Evolutionary conservation across 2,329 filamentous ascomycete species (phyloP).

Genomic region (Fusarium sacchari): DNA sequence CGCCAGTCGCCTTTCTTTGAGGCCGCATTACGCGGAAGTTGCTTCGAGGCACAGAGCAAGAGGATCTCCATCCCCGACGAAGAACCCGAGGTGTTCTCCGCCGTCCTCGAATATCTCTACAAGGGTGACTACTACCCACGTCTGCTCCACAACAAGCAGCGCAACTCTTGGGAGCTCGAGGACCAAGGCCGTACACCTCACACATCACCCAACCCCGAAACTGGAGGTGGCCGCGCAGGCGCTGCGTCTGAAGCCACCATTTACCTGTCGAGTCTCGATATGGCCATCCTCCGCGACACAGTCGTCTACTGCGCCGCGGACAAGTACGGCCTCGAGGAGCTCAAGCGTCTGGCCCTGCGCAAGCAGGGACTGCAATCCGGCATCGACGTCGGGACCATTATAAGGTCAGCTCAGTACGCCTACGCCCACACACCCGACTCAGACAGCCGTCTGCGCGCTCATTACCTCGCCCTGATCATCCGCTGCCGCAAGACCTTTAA

Average conservation of each 20-base stretch:
- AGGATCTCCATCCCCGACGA: slow-evolving; percentile 77
- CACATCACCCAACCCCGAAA: slow-evolving; percentile 63
- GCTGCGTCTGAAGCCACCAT: slow-evolving; percentile 66
- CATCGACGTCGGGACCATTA: slow-evolving; percentile 90
- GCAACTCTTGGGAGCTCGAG: slow-evolving; percentile 91
- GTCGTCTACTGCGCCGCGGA: slow-evolving; percentile 94
- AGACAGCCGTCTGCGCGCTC: slow-evolving; percentile 91
- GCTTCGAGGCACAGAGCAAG: slow-evolving; percentile 79
- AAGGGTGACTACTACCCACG: slow-evolving; percentile 96
- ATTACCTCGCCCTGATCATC: slow-evolving; percentile 97
- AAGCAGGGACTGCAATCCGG: slow-evolving; percentile 95
- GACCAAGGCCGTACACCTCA: slow-evolving; percentile 60
- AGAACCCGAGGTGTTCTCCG: slow-evolving; percentile 93
- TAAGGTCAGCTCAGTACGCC: slow-evolving; percentile 92
- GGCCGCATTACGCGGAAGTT: slow-evolving; percentile 75
- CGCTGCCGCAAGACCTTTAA: slow-evolving; percentile 97
- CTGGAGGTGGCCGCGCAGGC: slow-evolving; percentile 56
- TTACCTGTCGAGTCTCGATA: slow-evolving; percentile 77
- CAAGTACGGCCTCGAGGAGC: slow-evolving; percentile 88
- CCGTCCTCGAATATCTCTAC: slow-evolving; percentile 95
- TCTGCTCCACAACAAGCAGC: slow-evolving; percentile 85
- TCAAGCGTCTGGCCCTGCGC: slow-evolving; percentile 89
- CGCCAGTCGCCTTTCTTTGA: slow-evolving; percentile 86
- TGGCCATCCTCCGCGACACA: slow-evolving; percentile 88
- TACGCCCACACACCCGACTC: slow-evolving; percentile 95